Base-by-base conservation (phyloP, 495 filamentous ascomycete species). In the Penicillium lagena region DNA sequence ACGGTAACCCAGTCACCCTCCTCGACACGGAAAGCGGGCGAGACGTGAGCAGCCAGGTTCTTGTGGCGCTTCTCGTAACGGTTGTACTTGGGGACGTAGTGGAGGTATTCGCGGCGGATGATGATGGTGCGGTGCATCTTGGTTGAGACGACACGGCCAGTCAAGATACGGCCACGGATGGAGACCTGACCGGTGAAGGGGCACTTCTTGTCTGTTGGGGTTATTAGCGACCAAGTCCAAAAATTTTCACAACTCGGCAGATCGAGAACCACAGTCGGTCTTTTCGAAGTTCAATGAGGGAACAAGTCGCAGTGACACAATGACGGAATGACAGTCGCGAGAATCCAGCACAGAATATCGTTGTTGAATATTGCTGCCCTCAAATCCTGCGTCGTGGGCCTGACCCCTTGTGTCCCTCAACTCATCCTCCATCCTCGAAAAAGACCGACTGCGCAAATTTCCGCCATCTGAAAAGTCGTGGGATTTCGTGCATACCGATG, bases 1-100 rank as follows among this genome's bases (percentile, higher is more conserved):
- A 99, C 93, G 55, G 90, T 96, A 59, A 99, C 93, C 76, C 88
- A 85, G 73, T 99, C 94, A 81, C 93, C 93, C 61, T 96, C 91
- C 81, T 93, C 87, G 62, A 97, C 89, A 93, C 93, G 93, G 87
- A 99, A 99, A 70, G 91, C 91, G 60, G 93, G 93, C 46, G 89
- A 95, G 51, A 97, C 93, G 81, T 99, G 93, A 51, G 91, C 94
- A 56, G 93, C 86, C 36, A 99, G 78, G 82, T 99, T 99, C 86
- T 95, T 97, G 83, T 99, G 93, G 64, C 93, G 79, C 81, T 95
- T 96, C 87, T 99, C 94, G 75, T 99, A 99, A 82, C 93, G 84
- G 67, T 86, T 77, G 81, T 96, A 97, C 76, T 97, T 97, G 67
- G 90, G 90, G 68, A 97, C 82, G 82, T 87, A 97, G 82, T 97